A percentile compares a stretch with the other conserved stretches of the same genome.
Conservation (phyloP, 306 rosid species). For the Cicer cuneatum region DNA sequence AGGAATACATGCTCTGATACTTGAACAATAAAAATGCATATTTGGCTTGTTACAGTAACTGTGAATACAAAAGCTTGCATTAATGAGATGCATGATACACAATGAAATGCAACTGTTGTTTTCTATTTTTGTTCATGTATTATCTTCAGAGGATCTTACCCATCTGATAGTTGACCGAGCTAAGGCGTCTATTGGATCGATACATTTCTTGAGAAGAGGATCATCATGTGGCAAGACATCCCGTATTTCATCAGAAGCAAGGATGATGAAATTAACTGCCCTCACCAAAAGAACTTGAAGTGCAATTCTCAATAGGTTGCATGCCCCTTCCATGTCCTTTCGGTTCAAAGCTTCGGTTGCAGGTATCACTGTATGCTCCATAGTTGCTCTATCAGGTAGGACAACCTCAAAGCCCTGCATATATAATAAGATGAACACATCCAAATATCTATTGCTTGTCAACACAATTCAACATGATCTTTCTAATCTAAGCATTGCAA, state of each 20-base stretch:
- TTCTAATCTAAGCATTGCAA: background rate
- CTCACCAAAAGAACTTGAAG: conserved; percentile 81
- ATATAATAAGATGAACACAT: conserved; percentile 20
- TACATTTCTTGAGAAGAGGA: conserved; percentile 58
- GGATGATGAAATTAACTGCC: conserved; percentile 66
- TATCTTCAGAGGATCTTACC: conserved; percentile 45
- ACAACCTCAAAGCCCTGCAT: conserved; percentile 82
- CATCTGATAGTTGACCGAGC: conserved; percentile 56
- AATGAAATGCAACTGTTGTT: conserved; percentile 8
- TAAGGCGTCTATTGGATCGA: conserved; percentile 54
- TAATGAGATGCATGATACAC: conserved; percentile 15
- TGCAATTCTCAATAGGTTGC: conserved; percentile 71
- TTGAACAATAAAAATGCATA: conserved; percentile 14
- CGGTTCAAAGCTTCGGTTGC: conserved; percentile 73
- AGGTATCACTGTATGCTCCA: conserved; percentile 76
- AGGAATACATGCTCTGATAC: conserved; percentile 30
- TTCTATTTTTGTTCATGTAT: conserved; percentile 37
- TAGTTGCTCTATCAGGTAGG: conserved; percentile 72
- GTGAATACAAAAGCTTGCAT: conserved; percentile 31
- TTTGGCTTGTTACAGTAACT: conserved; percentile 27
- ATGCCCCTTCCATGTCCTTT: conserved; percentile 82
- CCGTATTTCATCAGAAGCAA: conserved; percentile 71
- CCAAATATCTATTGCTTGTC: background rate
- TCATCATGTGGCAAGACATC: conserved; percentile 67
- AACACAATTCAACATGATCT: background rate